These are phyloP conservation scores for Diutina mesorugosa DNA, from an alignment of 1,139 yeast species.

Conservation along the genomic window DNA sequence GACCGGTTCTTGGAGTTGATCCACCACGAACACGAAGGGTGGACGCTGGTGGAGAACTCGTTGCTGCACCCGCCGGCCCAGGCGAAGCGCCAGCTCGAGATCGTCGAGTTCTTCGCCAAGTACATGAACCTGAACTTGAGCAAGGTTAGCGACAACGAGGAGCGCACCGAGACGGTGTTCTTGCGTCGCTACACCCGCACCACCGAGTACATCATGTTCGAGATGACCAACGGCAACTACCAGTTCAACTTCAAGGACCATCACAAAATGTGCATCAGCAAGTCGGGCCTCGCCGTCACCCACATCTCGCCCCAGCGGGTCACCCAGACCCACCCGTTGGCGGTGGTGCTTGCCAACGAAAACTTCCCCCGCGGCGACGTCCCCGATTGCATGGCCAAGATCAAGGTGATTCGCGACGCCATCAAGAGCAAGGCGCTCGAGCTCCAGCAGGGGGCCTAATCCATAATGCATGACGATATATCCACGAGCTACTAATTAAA, in stretches of 20 bases:
- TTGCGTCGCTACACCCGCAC: constrained; percentile 74
- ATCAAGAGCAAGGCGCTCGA: constrained; percentile 4
- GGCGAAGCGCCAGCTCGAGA: constrained; percentile 61
- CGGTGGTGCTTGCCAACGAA: constrained; percentile 47
- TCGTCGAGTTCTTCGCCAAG: constrained; percentile 72
- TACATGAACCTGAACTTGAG: constrained; percentile 75
- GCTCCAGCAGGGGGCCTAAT: background rate
- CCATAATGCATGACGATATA: background rate
- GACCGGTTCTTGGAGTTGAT: constrained; percentile 51
- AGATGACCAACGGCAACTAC: constrained; percentile 80
- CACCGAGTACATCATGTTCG: constrained; percentile 78
- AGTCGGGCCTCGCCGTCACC: constrained; percentile 63
- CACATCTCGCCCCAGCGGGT: constrained; percentile 71
- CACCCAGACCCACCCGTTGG: constrained; percentile 57
- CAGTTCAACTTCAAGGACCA: constrained; percentile 96
- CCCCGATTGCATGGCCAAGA: constrained; percentile 32
- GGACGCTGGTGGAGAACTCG: constrained; percentile 59
- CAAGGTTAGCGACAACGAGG: constrained; percentile 53
- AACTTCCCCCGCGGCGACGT: constrained; percentile 42
- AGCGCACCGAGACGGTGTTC: constrained; percentile 51
- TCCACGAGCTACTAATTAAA: background rate
- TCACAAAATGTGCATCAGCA: constrained; percentile 72
- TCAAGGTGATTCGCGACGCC: constrained; percentile 8
- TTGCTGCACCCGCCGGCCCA: constrained; percentile 44
- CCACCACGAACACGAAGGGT: constrained; percentile 51